Percentiles rank a stretch among this genome's conserved stretches.
phyloP scores from a whole-genome alignment of 495 filamentous ascomycete genomes.

The Penicillium egyptiacum region DNA sequence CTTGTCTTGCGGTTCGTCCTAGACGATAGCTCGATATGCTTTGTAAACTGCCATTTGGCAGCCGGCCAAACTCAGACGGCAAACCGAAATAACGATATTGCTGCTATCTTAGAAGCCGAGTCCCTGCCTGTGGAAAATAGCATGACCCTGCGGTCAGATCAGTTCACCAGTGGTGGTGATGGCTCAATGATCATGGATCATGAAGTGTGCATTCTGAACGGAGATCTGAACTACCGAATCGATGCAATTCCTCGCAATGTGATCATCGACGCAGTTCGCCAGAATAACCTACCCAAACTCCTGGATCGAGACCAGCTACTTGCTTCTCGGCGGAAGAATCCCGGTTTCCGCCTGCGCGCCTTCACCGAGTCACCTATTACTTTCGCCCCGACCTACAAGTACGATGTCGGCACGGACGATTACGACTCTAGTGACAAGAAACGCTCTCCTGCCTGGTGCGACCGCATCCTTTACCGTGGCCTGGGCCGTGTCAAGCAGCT shows the following conservation, averaged over 20 bases:
- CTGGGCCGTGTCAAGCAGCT: constrained; percentile 79
- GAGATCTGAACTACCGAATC: constrained; percentile 97
- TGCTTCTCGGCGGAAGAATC: constrained; percentile 80
- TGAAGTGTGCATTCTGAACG: constrained; percentile 93
- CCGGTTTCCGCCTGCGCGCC: constrained; percentile 79
- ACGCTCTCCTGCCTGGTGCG: constrained; percentile 95
- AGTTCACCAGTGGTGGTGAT: constrained; percentile 86
- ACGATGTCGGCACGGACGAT: constrained; percentile 89
- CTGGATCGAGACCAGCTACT: constrained; percentile 93
- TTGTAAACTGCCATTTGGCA: constrained; percentile 96
- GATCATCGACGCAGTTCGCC: constrained; percentile 77
- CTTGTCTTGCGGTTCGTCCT: constrained; percentile 84
- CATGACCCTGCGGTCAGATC: constrained; percentile 60
- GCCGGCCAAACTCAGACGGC: constrained; percentile 89
- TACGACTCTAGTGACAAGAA: constrained; percentile 96
- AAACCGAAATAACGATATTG: constrained; percentile 89
- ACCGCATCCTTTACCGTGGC: constrained; percentile 85
- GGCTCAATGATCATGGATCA: constrained; percentile 96
- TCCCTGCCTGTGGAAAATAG: constrained; percentile 68
- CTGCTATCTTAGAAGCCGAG: constrained; percentile 79
- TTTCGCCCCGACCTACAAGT: constrained; percentile 97
- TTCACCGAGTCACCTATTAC: constrained; percentile 85
- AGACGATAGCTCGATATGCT: constrained; percentile 90
- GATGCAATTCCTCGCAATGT: constrained; percentile 93
- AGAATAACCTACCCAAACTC: constrained; percentile 82